Evolutionary conservation across 805 yeast species (phyloP).

Genomic region (Kluyveromyces starmeri): DNA sequence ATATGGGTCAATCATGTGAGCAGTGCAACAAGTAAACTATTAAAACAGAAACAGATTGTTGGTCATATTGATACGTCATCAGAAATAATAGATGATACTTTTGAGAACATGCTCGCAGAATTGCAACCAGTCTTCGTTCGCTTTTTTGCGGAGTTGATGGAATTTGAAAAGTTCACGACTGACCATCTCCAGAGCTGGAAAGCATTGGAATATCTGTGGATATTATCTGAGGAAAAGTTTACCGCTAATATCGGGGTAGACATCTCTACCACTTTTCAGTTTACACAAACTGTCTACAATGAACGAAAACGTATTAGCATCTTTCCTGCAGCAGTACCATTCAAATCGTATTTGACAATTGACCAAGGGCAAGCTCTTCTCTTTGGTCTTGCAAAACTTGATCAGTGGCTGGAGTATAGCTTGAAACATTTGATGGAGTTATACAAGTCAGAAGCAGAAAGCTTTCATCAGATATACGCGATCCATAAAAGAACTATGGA

Average conservation of each 20-base stretch:
- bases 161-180: background rate
- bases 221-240: conserved; percentile 7
- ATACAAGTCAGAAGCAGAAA: too few species aligned
- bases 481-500: too few species aligned
- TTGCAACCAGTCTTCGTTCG: background rate
- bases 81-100: background rate
- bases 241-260: background rate
- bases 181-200: conserved; percentile 4
- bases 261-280: conserved; percentile 4
- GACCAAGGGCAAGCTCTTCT: conserved; percentile 47
- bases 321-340: too few species aligned
- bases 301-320: conserved; percentile 40
- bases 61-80: background rate
- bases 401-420: conserved; percentile 46
- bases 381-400: conserved; percentile 45
- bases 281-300: background rate
- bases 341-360: too few species aligned
- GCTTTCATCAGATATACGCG: too few species aligned
- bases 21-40: background rate
- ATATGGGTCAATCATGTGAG: background rate
- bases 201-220: conserved; percentile 8
- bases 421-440: conserved; percentile 33
- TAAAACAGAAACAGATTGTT: conserved; percentile 1
- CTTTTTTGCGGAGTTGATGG: background rate
- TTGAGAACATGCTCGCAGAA: background rate